These are phyloP conservation scores for Umbelopsis sp. DNA, from an alignment of 192 early-diverging fungal species.

Conservation along the genomic window DNA sequence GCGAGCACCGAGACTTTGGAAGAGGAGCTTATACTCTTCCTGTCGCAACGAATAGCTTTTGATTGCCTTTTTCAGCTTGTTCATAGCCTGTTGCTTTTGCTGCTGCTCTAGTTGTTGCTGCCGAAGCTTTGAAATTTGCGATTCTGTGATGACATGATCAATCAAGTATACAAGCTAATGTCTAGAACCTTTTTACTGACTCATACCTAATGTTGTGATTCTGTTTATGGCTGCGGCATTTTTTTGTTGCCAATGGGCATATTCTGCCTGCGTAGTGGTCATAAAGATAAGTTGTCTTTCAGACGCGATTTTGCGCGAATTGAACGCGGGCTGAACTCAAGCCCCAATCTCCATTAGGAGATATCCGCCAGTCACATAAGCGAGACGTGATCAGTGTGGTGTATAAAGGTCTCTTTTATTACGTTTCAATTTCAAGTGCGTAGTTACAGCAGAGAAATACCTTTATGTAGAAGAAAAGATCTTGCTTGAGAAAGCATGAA, in stretches of 20 bases:
- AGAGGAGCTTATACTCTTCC: neutral
- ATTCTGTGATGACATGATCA: neutral
- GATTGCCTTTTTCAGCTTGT: neutral
- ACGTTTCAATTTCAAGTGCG: no score
- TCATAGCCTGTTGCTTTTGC: neutral
- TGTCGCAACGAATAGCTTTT: neutral
- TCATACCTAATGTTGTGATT: neutral
- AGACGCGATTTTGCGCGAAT: no score
- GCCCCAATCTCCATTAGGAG: no score
- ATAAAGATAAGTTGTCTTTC: neutral
- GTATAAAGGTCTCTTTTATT: no score
- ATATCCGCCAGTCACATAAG: no score
- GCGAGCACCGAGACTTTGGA: neutral
- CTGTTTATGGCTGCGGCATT: conserved; percentile 1
- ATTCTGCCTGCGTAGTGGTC: neutral
- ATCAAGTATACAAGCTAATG: no score
- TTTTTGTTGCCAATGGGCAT: conserved; percentile 9
- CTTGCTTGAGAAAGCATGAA: neutral
- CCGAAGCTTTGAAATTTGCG: neutral
- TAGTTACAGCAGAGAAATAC: no score
- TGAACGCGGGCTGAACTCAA: no score
- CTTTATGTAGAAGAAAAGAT: no score
- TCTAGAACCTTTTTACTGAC: no score
- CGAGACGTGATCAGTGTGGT: no score
- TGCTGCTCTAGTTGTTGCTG: neutral